A percentile compares a stretch with the other conserved stretches of the same genome.
These are phyloP conservation scores for Cucumis cinereus DNA, from an alignment of 306 rosid species.

Conservation along the genomic window DNA sequence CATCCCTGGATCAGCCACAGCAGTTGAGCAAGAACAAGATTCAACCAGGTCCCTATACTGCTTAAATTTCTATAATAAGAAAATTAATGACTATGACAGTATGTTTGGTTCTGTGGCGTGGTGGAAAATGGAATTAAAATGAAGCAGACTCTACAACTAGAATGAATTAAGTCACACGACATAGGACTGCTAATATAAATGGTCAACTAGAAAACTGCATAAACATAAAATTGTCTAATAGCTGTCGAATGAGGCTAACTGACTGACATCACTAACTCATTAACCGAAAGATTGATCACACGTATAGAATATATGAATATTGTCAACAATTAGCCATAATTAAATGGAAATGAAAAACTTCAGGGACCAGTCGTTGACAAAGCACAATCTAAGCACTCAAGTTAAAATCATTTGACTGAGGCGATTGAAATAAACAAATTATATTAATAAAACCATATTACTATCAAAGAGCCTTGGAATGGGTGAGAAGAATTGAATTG, in stretches of 20 bases:
- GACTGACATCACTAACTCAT: neutral
- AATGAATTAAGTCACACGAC: neutral
- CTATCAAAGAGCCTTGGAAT: neutral
- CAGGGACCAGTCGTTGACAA: neutral
- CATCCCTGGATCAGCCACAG: slow-evolving; percentile 68
- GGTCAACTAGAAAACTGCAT: neutral
- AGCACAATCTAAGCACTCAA: neutral
- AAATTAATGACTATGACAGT: neutral
- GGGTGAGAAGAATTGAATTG: neutral
- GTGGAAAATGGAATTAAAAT: neutral
- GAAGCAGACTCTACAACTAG: neutral
- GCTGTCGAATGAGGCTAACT: neutral
- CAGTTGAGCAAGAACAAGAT: slow-evolving; percentile 58
- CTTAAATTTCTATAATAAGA: neutral
- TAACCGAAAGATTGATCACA: neutral
- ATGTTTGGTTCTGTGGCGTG: neutral
- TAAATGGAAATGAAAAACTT: neutral
- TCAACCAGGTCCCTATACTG: slow-evolving; percentile 58
- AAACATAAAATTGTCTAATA: neutral
- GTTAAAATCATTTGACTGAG: neutral
- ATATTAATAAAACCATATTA: neutral
- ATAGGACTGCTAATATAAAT: neutral
- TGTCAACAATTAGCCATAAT: neutral
- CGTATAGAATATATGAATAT: neutral
- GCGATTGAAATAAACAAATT: neutral